A percentile compares a stretch with the other conserved stretches of the same genome.
These are phyloP conservation scores for Gryganskiella cystojenkinii DNA, from an alignment of 192 early-diverging fungal species.

Conservation along the genomic window DNA sequence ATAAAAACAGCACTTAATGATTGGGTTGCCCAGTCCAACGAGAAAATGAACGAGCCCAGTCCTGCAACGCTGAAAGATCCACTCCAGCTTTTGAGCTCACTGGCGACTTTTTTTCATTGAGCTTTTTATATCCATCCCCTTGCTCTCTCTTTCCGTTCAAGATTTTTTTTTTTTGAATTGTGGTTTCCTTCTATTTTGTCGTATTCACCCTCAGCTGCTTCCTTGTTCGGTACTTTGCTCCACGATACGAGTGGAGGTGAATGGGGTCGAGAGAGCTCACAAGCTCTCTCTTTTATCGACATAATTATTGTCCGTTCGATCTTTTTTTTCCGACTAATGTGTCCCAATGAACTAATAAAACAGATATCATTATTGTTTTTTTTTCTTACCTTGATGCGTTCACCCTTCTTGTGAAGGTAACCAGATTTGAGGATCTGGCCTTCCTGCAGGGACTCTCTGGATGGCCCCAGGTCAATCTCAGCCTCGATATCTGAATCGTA, in stretches of 20 bases:
- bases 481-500: slow-evolving; percentile 58
- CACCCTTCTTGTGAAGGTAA: slow-evolving; percentile 68
- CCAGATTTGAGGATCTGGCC: slow-evolving; percentile 66
- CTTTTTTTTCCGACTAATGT: not conserved
- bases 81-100: too few species aligned
- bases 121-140: not conserved
- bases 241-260: too few species aligned
- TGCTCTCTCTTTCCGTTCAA: not conserved
- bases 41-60: too few species aligned
- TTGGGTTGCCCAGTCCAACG: too few species aligned
- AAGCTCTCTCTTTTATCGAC: not conserved
- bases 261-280: not conserved
- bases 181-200: too few species aligned
- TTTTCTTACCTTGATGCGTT: slow-evolving; percentile 64
- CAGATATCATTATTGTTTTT: too few species aligned
- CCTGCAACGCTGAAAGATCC: too few species aligned
- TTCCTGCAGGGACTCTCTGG: slow-evolving; percentile 58
- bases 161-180: too few species aligned
- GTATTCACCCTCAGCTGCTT: too few species aligned
- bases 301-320: not conserved
- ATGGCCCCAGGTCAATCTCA: slow-evolving; percentile 57
- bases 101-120: not conserved
- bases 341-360: too few species aligned
- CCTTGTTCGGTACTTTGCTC: too few species aligned
- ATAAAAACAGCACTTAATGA: too few species aligned